Base-by-base conservation (phyloP, 2,329 filamentous ascomycete species). In the Aspergillus spinulosporus region DNA sequence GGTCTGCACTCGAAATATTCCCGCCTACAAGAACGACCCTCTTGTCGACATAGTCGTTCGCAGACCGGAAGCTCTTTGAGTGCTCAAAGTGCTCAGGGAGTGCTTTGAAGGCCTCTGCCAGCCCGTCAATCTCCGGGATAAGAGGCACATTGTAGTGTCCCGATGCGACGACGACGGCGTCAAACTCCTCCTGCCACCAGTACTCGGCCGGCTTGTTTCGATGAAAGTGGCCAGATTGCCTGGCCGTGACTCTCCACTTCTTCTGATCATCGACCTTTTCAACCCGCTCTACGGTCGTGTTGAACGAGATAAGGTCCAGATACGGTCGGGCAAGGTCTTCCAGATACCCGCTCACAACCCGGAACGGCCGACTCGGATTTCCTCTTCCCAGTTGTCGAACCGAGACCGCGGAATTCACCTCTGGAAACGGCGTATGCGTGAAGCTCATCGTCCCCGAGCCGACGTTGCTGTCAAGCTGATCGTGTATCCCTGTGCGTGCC, bases 111-210 rank as follows among this genome's bases (percentile, higher is more conserved):
- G 66, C 73, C 11, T 68, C 67, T 2, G 54, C 39, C 0, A 79
- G 56, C 0, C 76, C 76, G 0, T 65, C 55, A 5, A 78, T 71
- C 0, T 67, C 58, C 0, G 76, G 76, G 3, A 78, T 63, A 46
- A 66, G 70, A 0, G 76, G 76, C 2, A 78, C 64, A 39, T 68
- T 70, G 55, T 76, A 78, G 57, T 78, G 75, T 0, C 76, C 76
- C 0, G 66, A 72, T 0, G 76, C 76, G 34, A 77, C 72, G 11
- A 78, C 64, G 0, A 78, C 52, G 0, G 75, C 76, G 59, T 79
- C 75, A 21, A 77, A 78, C 0, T 57, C 60, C 58, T 78, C 71
- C 21, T 67, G 58, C 75, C 72, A 74, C 73, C 73, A 75, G 60
- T 68, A 64, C 48, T 73, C 67, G 6, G 52, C 59, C 1, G 29